A percentile compares a stretch with the other conserved stretches of the same genome.
Evolutionary conservation across 2,329 filamentous ascomycete genomes (phyloP).

Genomic region (Sarocladium brachiariae): DNA sequence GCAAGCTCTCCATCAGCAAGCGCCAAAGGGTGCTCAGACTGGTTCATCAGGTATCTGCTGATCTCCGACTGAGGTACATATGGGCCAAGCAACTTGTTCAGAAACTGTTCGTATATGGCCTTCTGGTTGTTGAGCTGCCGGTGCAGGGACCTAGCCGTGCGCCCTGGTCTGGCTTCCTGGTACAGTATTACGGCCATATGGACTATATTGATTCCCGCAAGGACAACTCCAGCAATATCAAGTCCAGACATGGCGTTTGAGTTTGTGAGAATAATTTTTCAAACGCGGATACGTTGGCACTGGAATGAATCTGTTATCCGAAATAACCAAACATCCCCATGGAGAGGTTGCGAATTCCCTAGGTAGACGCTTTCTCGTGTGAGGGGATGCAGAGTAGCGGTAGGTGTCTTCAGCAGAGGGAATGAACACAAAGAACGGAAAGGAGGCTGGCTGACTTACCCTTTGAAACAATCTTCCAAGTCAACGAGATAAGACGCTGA

Average conservation of each 20-base stretch:
- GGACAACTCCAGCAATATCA: slow-evolving; percentile 1
- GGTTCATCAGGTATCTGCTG: not conserved
- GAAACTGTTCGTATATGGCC: slow-evolving; percentile 1
- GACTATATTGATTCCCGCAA: not conserved
- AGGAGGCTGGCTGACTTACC: too few relatives aligned
- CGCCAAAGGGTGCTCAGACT: not conserved
- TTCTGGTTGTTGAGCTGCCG: slow-evolving; percentile 6
- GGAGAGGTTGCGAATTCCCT: too few relatives aligned
- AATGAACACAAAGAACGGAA: too few relatives aligned
- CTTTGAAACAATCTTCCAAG: too few relatives aligned
- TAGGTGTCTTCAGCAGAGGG: too few relatives aligned
- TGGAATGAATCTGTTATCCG: too few relatives aligned
- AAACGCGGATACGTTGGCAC: too few relatives aligned
- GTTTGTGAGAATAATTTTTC: too few relatives aligned
- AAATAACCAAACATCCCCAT: too few relatives aligned
- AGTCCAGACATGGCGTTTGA: not conserved
- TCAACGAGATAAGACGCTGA: too few relatives aligned
- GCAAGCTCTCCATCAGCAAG: not conserved
- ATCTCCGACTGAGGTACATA: not conserved
- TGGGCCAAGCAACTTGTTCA: not conserved
- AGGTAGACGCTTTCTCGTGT: too few relatives aligned
- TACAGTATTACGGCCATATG: not conserved
- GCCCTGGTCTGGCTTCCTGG: not conserved
- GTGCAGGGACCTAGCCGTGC: not conserved
- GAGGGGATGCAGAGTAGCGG: too few relatives aligned